Percentiles rank a stretch among this genome's conserved stretches.
These are phyloP conservation scores for Ichthyophthirius multifiliis DNA, from an alignment of 169 alveolate species.

Conservation along the genomic window DNA sequence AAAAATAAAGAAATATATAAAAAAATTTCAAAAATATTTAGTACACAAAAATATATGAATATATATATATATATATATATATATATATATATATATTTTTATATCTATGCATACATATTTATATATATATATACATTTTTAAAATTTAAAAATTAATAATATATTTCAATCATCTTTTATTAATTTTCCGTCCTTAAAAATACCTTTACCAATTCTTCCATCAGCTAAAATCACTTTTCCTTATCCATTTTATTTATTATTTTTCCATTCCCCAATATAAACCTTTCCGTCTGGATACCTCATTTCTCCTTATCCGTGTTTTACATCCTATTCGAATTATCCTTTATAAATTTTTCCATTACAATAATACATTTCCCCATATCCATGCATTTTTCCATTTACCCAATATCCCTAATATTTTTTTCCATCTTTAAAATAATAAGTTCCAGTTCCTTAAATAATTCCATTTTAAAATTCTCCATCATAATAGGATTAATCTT, in stretches of 20 bases:
- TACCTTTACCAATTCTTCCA: slow-evolving; percentile 65
- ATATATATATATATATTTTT: too few relatives aligned
- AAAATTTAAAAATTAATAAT: too few relatives aligned
- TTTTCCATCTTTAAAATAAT: slow-evolving; percentile 61
- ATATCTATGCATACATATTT: too few relatives aligned
- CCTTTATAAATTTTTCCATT: slow-evolving; percentile 65
- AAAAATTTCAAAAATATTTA: too few relatives aligned
- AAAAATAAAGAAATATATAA: too few relatives aligned
- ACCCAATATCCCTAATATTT: slow-evolving; percentile 63
- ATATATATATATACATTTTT: too few relatives aligned
- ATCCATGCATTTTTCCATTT: slow-evolving; percentile 64
- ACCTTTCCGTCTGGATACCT: slow-evolving; percentile 49
- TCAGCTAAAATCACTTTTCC: slow-evolving; percentile 44
- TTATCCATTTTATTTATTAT: slow-evolving; percentile 51
- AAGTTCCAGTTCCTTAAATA: slow-evolving; percentile 63
- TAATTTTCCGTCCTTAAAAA: slow-evolving; percentile 79
- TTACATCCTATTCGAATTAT: slow-evolving; percentile 49
- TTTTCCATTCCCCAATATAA: slow-evolving; percentile 67
- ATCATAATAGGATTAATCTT: slow-evolving; percentile 51
- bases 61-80: too few relatives aligned
- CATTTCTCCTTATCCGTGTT: slow-evolving; percentile 69
- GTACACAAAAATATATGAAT: too few relatives aligned
- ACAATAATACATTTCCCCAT: slow-evolving; percentile 51
- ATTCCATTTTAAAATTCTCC: slow-evolving; percentile 59
- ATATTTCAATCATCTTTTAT: too few relatives aligned